Evolutionary conservation across 371 early-diverging fungal genomes (phyloP).

Genomic region (Enterospora canceri): DNA sequence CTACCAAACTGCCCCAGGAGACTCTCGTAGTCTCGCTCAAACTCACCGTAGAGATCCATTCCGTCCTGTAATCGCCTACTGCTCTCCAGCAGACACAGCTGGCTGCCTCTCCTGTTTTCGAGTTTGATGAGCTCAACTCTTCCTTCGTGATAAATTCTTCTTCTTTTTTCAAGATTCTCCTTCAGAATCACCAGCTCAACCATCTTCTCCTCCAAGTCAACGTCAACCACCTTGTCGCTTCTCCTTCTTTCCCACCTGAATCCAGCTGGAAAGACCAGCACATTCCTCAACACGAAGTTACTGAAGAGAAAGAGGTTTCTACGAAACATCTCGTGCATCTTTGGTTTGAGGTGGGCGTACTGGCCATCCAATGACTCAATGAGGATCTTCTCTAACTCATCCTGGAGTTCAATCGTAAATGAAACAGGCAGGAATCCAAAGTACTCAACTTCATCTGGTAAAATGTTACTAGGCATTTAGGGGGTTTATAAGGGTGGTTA

Average conservation of each 20-base stretch:
- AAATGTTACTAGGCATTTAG: too few species aligned
- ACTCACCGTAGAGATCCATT: not conserved
- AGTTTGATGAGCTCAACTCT: not conserved
- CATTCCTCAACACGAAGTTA: conserved; percentile 50
- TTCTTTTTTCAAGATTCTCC: not conserved
- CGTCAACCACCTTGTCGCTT: conserved; percentile 16
- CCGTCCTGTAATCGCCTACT: not conserved
- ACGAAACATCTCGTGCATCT: conserved; percentile 23
- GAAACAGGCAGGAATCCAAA: conserved; percentile 51
- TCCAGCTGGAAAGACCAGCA: conserved; percentile 48
- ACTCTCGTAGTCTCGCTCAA: not conserved
- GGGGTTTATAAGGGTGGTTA: too few species aligned
- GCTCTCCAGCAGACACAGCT: conserved; percentile 3
- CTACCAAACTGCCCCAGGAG: not conserved
- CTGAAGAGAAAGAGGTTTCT: conserved; percentile 53
- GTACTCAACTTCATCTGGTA: conserved; percentile 53
- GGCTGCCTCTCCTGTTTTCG: conserved; percentile 4
- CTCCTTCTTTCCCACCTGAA: conserved; percentile 49
- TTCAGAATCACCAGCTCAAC: not conserved
- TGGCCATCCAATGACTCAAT: not conserved
- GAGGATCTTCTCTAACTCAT: conserved; percentile 11
- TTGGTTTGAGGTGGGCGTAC: not conserved
- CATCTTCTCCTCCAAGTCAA: conserved; percentile 19
- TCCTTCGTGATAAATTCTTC: not conserved
- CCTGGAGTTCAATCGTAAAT: conserved; percentile 43